phyloP scores from a whole-genome alignment of 345 rosid species.

The Rhizophora mangle region DNA sequence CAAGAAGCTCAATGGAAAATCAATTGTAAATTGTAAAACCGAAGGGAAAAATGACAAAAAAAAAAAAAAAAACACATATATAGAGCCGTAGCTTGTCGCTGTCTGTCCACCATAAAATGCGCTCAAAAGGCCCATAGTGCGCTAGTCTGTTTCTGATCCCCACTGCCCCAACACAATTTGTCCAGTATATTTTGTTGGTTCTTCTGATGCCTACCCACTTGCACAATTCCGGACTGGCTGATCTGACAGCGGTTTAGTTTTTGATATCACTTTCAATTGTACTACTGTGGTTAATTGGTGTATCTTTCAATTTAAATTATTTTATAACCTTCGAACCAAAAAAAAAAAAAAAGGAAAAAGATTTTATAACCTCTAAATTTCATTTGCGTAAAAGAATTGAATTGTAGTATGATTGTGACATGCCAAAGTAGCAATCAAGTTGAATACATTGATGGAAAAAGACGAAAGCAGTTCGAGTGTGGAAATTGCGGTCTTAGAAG shows the following conservation, averaged over 20 bases:
- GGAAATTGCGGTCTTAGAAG: background rate
- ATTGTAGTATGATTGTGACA: background rate
- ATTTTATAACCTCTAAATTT: no score
- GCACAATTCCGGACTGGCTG: background rate
- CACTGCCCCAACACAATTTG: background rate
- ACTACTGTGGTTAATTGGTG: no score
- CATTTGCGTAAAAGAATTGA: no score
- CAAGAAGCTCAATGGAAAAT: no score
- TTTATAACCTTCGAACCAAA: no score
- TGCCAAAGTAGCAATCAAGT: background rate
- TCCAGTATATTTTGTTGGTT: background rate
- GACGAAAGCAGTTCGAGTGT: background rate
- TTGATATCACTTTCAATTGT: no score
- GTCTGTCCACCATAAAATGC: background rate
- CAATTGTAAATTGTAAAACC: no score
- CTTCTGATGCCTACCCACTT: background rate
- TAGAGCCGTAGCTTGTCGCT: background rate
- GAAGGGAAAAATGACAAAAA: background rate
- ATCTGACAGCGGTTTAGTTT: no score
- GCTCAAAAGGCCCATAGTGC: background rate
- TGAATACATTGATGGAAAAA: background rate
- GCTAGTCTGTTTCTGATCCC: constrained; percentile 9
- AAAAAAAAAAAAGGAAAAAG: no score
- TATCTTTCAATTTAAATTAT: no score
- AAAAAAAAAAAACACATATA: background rate